phyloP scores from a whole-genome alignment of 805 yeast genomes.

The Starmerella roubikii region DNA sequence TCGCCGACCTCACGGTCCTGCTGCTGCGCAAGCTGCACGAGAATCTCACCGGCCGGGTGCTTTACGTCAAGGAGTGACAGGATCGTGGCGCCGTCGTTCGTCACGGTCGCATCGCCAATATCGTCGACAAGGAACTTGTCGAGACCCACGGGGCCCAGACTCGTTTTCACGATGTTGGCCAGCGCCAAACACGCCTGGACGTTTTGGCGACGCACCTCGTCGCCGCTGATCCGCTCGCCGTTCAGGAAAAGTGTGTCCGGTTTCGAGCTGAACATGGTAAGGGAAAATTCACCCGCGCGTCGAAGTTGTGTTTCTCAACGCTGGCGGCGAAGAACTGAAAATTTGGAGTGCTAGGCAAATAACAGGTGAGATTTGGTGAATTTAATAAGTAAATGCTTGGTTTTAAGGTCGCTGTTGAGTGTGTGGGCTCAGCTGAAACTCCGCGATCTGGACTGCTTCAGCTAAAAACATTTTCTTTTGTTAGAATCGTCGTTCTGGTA shows the following conservation, averaged over 20 bases:
- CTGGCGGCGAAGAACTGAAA: no score
- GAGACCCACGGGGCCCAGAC: slow-evolving; percentile 94
- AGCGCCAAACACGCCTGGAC: slow-evolving; percentile 80
- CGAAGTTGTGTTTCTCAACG: no score
- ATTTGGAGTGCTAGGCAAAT: not conserved
- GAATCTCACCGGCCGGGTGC: slow-evolving; percentile 96
- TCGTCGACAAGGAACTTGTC: slow-evolving; percentile 98
- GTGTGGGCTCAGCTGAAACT: no score
- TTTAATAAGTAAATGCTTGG: no score
- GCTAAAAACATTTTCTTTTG: no score
- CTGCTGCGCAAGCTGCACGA: slow-evolving; percentile 95
- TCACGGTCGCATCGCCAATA: slow-evolving; percentile 96
- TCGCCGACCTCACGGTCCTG: slow-evolving; percentile 98
- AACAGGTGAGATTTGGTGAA: not conserved
- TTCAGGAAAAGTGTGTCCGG: slow-evolving; percentile 80
- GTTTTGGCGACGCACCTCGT: slow-evolving; percentile 90
- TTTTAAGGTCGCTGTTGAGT: no score
- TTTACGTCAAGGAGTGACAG: slow-evolving; percentile 82
- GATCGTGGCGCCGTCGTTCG: slow-evolving; percentile 98
- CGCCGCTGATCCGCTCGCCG: slow-evolving; percentile 92
- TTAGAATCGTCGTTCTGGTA: no score
- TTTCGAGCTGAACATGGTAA: slow-evolving; percentile 10
- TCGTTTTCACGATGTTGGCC: slow-evolving; percentile 75
- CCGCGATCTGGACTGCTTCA: no score
- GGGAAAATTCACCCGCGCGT: no score